Evolutionary conservation across 768 basidiomycete species (phyloP).

Genomic region (Favolaschia claudopus): DNA sequence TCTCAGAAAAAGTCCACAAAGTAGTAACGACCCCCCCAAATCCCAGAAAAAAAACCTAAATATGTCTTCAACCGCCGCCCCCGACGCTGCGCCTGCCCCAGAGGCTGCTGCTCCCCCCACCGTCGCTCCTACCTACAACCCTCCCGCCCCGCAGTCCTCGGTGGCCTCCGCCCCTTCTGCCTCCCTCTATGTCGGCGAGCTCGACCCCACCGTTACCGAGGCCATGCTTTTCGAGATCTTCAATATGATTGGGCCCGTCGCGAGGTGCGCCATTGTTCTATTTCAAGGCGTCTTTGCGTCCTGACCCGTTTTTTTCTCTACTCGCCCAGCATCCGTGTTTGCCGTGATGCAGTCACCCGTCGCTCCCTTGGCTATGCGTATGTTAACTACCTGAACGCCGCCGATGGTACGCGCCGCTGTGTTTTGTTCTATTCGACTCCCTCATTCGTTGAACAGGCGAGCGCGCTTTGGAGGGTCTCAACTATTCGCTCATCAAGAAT

Average conservation of each 20-base stretch:
- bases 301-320: conserved; percentile 13
- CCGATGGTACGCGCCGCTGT: conserved; percentile 71
- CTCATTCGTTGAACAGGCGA: conserved; percentile 64
- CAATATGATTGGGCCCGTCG: conserved; percentile 99
- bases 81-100: conserved; percentile 61
- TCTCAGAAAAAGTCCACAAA: conserved; percentile 85
- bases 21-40: conserved; percentile 88
- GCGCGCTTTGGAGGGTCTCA: conserved; percentile 97
- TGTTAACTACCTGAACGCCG: conserved; percentile 97
- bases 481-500: conserved; percentile 98
- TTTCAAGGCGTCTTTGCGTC: not conserved
- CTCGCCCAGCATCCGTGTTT: conserved; percentile 88
- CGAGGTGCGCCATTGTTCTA: conserved; percentile 66
- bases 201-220: conserved; percentile 97
- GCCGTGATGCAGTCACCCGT: conserved; percentile 99
- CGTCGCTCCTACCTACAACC: conserved; percentile 63
- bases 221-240: conserved; percentile 99
- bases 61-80: conserved; percentile 67
- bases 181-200: conserved; percentile 98
- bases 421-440: not conserved
- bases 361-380: conserved; percentile 99
- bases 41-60: conserved; percentile 51
- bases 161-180: conserved; percentile 79
- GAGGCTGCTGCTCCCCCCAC: conserved; percentile 58
- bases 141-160: conserved; percentile 61